Conservation (phyloP, 495 filamentous ascomycete species). For the Chaetomium fimeti region DNA sequence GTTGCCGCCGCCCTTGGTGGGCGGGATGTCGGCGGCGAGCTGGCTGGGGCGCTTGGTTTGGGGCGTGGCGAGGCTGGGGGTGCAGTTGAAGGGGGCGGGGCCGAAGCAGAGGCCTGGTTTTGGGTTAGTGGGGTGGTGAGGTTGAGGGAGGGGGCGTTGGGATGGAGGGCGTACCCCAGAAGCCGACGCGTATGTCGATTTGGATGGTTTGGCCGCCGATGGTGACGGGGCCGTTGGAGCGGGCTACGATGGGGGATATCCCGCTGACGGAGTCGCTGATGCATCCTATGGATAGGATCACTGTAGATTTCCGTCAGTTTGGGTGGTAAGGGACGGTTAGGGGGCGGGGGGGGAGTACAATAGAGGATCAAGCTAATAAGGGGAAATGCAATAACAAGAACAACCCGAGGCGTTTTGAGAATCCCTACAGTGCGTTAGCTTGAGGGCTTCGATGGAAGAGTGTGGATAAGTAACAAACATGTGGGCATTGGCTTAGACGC, state of each 20-base stretch:
- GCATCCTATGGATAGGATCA: conserved; percentile 29
- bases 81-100: conserved; percentile 25
- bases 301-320: background rate
- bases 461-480: conserved; percentile 18
- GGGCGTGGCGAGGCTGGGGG: conserved; percentile 15
- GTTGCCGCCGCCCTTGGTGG: conserved; percentile 26
- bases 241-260: conserved; percentile 26
- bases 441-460: background rate
- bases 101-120: conserved; percentile 31
- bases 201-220: conserved; percentile 19
- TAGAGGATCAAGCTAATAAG: conserved; percentile 28
- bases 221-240: conserved; percentile 21
- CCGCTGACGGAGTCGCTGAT: conserved; percentile 24
- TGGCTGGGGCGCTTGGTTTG: conserved; percentile 13
- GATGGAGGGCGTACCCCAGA: conserved; percentile 23
- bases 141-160: background rate
- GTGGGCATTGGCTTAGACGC: conserved; percentile 12
- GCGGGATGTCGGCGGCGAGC: conserved; percentile 16
- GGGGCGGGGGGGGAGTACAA: conserved; percentile 18
- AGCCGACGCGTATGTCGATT: conserved; percentile 32
- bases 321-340: no score
- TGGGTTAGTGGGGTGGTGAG: background rate
- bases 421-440: conserved; percentile 22
- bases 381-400: conserved; percentile 30
- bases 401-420: conserved; percentile 30